Conservation (phyloP, 2,329 filamentous ascomycete genomes). For the Dactylonectria estremocensis region DNA sequence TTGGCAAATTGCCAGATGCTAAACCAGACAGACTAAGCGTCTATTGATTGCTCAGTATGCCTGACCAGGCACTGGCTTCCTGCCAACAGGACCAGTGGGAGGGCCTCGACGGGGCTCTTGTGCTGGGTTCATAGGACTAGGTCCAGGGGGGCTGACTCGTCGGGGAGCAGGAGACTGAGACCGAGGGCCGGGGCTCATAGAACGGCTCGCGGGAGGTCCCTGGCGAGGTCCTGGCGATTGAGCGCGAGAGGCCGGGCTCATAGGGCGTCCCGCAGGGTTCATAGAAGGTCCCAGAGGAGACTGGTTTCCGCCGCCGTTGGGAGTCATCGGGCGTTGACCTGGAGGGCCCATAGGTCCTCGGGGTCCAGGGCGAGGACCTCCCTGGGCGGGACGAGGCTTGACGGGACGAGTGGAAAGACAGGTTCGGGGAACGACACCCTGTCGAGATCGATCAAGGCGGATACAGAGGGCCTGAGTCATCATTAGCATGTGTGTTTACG, state of each 20-base stretch:
- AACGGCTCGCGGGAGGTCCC: conserved; percentile 49
- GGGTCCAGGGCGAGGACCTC: conserved; percentile 65
- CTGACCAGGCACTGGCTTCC: conserved; percentile 72
- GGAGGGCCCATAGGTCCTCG: conserved; percentile 39
- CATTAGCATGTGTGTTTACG: conserved; percentile 48
- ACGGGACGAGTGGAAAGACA: conserved; percentile 94
- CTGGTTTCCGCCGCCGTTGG: conserved; percentile 51
- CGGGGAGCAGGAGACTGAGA: conserved; percentile 45
- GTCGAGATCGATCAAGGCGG: conserved; percentile 88
- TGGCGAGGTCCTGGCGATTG: conserved; percentile 63
- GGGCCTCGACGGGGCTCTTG: conserved; percentile 52
- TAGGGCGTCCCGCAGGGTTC: conserved; percentile 50
- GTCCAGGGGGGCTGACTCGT: conserved; percentile 58
- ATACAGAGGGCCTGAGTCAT: conserved; percentile 84
- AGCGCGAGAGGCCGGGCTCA: conserved; percentile 55
- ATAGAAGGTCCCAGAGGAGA: conserved; percentile 54
- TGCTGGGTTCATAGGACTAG: conserved; percentile 64
- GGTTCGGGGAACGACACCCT: conserved; percentile 94
- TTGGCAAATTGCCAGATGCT: conserved; percentile 31
- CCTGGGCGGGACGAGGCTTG: conserved; percentile 79
- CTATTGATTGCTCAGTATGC: conserved; percentile 57
- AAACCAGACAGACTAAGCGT: conserved; percentile 30
- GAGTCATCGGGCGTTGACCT: conserved; percentile 45
- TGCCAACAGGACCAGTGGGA: conserved; percentile 58
- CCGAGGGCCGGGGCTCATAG: conserved; percentile 58